Base-by-base conservation (phyloP, 345 rosid species). In the Garcia nutans region DNA sequence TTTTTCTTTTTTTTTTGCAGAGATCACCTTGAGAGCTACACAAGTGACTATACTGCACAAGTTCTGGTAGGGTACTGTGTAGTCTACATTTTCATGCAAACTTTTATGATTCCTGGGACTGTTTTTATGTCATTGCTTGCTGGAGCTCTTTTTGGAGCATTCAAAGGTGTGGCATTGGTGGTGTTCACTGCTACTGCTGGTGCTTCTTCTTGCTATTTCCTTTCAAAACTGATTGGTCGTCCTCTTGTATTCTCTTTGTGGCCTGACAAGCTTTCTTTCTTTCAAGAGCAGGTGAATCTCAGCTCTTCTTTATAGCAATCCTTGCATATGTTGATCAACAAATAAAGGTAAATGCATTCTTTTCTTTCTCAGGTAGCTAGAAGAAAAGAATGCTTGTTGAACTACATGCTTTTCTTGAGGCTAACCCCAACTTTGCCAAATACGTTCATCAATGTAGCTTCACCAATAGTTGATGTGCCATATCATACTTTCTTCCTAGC, bases 81-180 rank as follows among this genome's bases (percentile, higher is more conserved):
- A 45, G 92, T 95, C 45, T 93, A 91, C 69, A 89, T 95, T 28
- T 93, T 89, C 84, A 93, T 95, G 97, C 97, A 95, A 78, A 95
- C 99, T 26, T 95, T 93, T 80, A 91, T 95, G 97, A 91, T 95
- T 65, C 99, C 96, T 0, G 96, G 97, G 79, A 93, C 96, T 20
- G 89, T 93, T 78, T 95, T 95, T 78, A 93, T 95, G 97, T 89
- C 97, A 12, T 83, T 95, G 79, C 97, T 95, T 79, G 99, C 99
- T 64, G 99, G 97, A 77, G 87, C 97, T 47, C 89, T 95, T 65
- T 95, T 95, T 78, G 99, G 97, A 44, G 94, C 88, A 44, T 76
- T 86, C 70, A 90, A 86, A 87, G 97, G 97, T n/a, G 91, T 95
- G 79, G 93, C 90, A 64, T 85, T 93, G 72, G 96, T 95, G 61